phyloP scores from a whole-genome alignment of 2,329 filamentous ascomycete genomes.

The Epichloe festucae region DNA sequence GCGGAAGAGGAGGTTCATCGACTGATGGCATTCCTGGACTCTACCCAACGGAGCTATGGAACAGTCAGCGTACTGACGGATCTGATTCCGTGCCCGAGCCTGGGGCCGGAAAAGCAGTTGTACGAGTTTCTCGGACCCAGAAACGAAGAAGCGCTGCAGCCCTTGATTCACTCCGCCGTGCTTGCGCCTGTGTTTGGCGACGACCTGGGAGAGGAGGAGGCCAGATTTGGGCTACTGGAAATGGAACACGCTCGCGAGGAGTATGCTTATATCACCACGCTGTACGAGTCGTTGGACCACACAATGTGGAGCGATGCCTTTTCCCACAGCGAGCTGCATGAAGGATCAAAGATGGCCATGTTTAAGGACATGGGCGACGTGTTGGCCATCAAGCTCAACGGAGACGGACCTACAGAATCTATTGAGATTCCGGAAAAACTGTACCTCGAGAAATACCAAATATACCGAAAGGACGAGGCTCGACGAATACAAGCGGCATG shows the following conservation, averaged over 20 bases:
- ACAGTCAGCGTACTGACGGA: constrained; percentile 35
- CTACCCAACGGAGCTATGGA: constrained; percentile 46
- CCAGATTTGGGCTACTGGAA: constrained; percentile 29
- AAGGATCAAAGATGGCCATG: constrained; percentile 28
- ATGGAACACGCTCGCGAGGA: constrained; percentile 24
- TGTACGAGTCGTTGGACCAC: constrained; percentile 36
- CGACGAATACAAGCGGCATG: constrained; percentile 28
- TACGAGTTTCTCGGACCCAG: constrained; percentile 28
- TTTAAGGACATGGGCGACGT: constrained; percentile 37
- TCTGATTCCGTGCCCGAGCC: constrained; percentile 19
- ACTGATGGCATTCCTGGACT: constrained; percentile 49
- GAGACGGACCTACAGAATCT: constrained; percentile 26
- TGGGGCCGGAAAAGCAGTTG: constrained; percentile 28
- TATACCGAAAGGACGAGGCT: constrained; percentile 31
- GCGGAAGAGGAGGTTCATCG: constrained; percentile 45
- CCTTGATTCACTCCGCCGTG: constrained; percentile 21
- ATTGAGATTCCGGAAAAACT: constrained; percentile 38
- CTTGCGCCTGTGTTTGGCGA: constrained; percentile 18
- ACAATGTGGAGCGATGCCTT: constrained; percentile 34
- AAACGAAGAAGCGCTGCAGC: constrained; percentile 13
- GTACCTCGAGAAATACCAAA: constrained; percentile 42
- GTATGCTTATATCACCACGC: constrained; percentile 25
- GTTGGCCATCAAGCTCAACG: constrained; percentile 32
- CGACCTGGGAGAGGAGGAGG: constrained; percentile 20
- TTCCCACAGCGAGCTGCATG: constrained; percentile 20